phyloP scores from a whole-genome alignment of 331 rosid species.

The Rhamnella rubrinervis region DNA sequence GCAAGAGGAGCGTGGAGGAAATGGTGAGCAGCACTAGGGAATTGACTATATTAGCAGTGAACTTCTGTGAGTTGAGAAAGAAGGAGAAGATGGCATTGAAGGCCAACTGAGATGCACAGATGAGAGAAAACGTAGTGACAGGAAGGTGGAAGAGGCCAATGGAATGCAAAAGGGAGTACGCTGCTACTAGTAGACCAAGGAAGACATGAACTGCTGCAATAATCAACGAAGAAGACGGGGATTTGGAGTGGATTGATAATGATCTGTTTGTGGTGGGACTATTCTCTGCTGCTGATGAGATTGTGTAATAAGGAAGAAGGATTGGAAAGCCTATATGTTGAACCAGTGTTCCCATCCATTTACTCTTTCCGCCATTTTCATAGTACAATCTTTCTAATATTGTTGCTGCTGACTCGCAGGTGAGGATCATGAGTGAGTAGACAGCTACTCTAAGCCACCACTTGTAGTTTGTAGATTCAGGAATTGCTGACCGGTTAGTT shows the following conservation, averaged over 20 bases:
- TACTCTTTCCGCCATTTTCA: slow-evolving; percentile 59
- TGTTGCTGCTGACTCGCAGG: slow-evolving; percentile 38
- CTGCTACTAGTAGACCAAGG: slow-evolving; percentile 48
- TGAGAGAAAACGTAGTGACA: slow-evolving; percentile 61
- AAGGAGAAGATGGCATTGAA: slow-evolving; percentile 67
- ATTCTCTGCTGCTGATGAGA: slow-evolving; percentile 20
- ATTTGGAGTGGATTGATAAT: slow-evolving; percentile 11
- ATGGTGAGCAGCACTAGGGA: slow-evolving; percentile 60
- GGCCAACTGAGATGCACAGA: slow-evolving; percentile 52
- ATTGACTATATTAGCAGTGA: slow-evolving; percentile 62
- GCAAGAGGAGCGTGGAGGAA: slow-evolving; percentile 57
- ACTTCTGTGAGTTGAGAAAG: slow-evolving; percentile 56
- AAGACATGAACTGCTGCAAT: slow-evolving; percentile 37
- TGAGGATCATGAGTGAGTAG: slow-evolving; percentile 30
- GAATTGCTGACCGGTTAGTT: not conserved
- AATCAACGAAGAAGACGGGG: slow-evolving; percentile 30
- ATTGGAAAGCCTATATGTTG: slow-evolving; percentile 57
- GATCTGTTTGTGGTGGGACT: not conserved
- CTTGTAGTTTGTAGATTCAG: not conserved
- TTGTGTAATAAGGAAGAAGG: slow-evolving; percentile 45
- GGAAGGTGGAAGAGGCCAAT: slow-evolving; percentile 57
- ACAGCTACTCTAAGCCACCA: slow-evolving; percentile 24
- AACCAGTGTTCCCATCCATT: slow-evolving; percentile 55
- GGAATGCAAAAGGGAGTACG: slow-evolving; percentile 42
- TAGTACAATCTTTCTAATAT: slow-evolving; percentile 47